Evolutionary conservation across 2,329 filamentous ascomycete genomes (phyloP).

Genomic region (Ceratocystis variospora): DNA sequence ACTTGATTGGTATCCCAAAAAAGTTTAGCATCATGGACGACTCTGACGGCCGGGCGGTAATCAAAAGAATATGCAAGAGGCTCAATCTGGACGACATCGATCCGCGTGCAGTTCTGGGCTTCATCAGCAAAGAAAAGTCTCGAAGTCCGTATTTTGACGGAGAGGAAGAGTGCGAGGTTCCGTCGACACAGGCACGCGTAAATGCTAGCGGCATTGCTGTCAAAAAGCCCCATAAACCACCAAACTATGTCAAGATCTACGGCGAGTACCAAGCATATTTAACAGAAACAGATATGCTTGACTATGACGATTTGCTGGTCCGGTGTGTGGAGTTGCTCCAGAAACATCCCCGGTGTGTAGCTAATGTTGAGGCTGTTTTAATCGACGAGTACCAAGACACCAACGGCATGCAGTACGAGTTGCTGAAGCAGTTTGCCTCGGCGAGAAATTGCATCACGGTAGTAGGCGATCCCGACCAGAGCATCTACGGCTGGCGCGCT

Average conservation of each 20-base stretch:
- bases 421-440: conserved; percentile 80
- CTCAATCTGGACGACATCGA: conserved; percentile 50
- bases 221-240: conserved; percentile 28
- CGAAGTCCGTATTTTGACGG: conserved; percentile 29
- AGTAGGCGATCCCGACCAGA: conserved; percentile 93
- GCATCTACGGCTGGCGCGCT: conserved; percentile 90
- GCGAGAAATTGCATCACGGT: conserved; percentile 67
- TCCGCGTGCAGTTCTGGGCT: conserved; percentile 52
- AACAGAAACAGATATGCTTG: conserved; percentile 63
- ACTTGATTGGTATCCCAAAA: conserved; percentile 64
- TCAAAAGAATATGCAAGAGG: conserved; percentile 73
- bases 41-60: conserved; percentile 62
- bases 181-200: conserved; percentile 13
- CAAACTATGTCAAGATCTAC: conserved; percentile 55
- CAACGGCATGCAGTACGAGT: conserved; percentile 83
- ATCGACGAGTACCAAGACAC: conserved; percentile 98
- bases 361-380: conserved; percentile 77
- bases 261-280: conserved; percentile 66
- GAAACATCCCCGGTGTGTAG: conserved; percentile 62
- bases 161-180: background rate
- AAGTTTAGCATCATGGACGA: conserved; percentile 88
- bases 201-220: conserved; percentile 11
- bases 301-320: conserved; percentile 87
- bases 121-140: conserved; percentile 59
- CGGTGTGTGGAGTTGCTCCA: conserved; percentile 68